Evolutionary conservation across 495 filamentous ascomycete species (phyloP), one percentile per base, ranked within the genome.

Genomic region (Zalerion maritima): DNA sequence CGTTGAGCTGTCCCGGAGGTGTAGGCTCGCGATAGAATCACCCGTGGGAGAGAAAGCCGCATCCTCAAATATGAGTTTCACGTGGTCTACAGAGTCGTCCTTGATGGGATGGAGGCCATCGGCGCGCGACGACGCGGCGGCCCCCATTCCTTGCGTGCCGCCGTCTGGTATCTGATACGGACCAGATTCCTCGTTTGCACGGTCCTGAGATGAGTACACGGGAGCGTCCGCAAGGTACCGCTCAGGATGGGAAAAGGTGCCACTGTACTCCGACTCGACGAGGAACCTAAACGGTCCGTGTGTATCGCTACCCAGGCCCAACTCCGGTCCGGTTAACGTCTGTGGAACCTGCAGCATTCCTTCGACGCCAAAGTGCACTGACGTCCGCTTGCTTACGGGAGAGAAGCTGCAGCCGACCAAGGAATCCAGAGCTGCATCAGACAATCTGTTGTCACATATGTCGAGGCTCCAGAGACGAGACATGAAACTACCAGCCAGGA

Each of bases 391-490:
- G 1, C 28, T 41, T n/a, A 26, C 28, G 3, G 31, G 16, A 1
- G 49, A 45, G 21, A 53, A 49, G 21, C 41, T 41, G 11, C 34
- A 19, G n/a, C 34, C 20, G 4, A 37, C 28, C 13, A 59, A 23
- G 4, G 16, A 6, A 10, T 51, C 29, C n/a, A 60, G 27, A 8
- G 46, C 24, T 6, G 17, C 31, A 35, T 61, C 53, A 0, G 52
- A 46, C 7, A 64, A 32, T 5, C 39, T 47, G 30, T 64, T 66
- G n/a, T 47, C 16, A 35, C 47, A 54, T 59, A 66, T 33, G 21
- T 66, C 58, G 6, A 66, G 30, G 31, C 61, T 60, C 61, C 59
- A 64, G 12, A 64, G 31, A 13, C 50, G 55, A 6, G 30, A 25
- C 12, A 31, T 14, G 21, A 62, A 57, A 0, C 38, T 23, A 23